A percentile compares a stretch with the other conserved stretches of the same genome.
These are phyloP conservation scores for Cladorrhinum sp. DNA, from an alignment of 2,329 filamentous ascomycete species.

Conservation along the genomic window DNA sequence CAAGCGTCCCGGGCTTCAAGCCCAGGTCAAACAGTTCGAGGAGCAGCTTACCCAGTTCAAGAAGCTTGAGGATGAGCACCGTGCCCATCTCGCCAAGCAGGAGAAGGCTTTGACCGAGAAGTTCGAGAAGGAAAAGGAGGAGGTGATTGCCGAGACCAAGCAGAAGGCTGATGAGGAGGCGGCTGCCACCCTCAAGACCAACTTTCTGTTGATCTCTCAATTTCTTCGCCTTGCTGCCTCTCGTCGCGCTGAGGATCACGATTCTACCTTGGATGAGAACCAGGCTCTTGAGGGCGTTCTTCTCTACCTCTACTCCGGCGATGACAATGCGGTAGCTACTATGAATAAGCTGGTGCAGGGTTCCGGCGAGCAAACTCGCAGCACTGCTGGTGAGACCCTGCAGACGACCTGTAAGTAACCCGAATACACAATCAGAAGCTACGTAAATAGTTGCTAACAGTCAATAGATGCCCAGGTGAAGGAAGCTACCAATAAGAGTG, in stretches of 20 bases:
- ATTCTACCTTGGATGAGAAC: constrained; percentile 66
- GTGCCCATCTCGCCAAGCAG: constrained; percentile 55
- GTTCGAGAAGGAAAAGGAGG: constrained; percentile 53
- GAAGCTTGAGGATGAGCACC: constrained; percentile 72
- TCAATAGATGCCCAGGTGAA: constrained; percentile 57
- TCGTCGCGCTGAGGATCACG: constrained; percentile 66
- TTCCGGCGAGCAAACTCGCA: constrained; percentile 62
- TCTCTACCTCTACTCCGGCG: constrained; percentile 74
- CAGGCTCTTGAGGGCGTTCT: constrained; percentile 78
- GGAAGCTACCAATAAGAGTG: constrained; percentile 52
- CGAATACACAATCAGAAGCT: not conserved
- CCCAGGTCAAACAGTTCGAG: constrained; percentile 66
- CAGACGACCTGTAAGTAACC: constrained; percentile 63
- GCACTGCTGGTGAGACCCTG: constrained; percentile 62
- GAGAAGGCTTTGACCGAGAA: constrained; percentile 55
- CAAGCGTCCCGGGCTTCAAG: constrained; percentile 71
- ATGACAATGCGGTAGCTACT: constrained; percentile 68
- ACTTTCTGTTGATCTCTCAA: constrained; percentile 69
- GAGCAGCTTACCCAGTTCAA: constrained; percentile 72
- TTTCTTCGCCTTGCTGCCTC: constrained; percentile 78
- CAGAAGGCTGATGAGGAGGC: constrained; percentile 53
- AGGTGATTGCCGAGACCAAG: constrained; percentile 52
- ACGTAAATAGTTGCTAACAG: constrained; percentile 22
- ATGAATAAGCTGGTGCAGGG: constrained; percentile 77
- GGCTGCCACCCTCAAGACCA: constrained; percentile 57